These are phyloP conservation scores for Mrakia gelida DNA, from an alignment of 768 basidiomycete genomes.

Conservation along the genomic window DNA sequence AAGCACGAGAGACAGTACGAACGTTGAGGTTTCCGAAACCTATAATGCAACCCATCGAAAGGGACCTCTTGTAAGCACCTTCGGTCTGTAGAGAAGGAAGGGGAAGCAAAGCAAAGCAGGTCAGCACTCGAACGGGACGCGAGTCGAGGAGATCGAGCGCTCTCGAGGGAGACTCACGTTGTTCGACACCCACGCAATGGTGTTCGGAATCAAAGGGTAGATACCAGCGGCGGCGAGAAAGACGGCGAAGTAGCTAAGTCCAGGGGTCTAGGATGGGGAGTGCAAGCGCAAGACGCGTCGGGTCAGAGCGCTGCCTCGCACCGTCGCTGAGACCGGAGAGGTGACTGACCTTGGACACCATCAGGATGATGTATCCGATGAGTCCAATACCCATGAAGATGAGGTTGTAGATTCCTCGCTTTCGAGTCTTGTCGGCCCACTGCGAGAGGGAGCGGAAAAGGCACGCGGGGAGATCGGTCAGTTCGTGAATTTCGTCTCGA, in stretches of 20 bases:
- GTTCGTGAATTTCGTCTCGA: neutral
- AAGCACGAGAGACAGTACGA: neutral
- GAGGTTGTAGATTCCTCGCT: constrained; percentile 61
- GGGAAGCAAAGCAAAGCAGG: neutral
- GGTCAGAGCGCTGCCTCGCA: too few species aligned
- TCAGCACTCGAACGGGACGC: too few species aligned
- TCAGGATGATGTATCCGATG: constrained; percentile 66
- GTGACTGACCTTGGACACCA: constrained; percentile 43
- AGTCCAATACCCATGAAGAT: constrained; percentile 44
- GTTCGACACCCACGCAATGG: constrained; percentile 66
- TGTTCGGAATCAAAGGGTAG: constrained; percentile 58
- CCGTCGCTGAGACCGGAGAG: neutral
- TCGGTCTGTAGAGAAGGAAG: constrained; percentile 51
- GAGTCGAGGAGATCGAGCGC: constrained; percentile 47
- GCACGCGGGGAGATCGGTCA: neutral
- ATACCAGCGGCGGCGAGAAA: constrained; percentile 56
- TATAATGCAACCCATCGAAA: neutral
- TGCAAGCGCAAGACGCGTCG: neutral
- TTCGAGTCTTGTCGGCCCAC: constrained; percentile 57
- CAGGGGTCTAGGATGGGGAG: neutral
- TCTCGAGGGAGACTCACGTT: constrained; percentile 62
- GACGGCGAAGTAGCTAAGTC: constrained; percentile 15
- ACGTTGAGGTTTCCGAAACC: constrained; percentile 37
- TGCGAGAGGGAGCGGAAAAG: neutral
- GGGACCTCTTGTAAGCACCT: constrained; percentile 71